Conservation (phyloP, 345 rosid genomes). For the Moricandia arvensis region DNA sequence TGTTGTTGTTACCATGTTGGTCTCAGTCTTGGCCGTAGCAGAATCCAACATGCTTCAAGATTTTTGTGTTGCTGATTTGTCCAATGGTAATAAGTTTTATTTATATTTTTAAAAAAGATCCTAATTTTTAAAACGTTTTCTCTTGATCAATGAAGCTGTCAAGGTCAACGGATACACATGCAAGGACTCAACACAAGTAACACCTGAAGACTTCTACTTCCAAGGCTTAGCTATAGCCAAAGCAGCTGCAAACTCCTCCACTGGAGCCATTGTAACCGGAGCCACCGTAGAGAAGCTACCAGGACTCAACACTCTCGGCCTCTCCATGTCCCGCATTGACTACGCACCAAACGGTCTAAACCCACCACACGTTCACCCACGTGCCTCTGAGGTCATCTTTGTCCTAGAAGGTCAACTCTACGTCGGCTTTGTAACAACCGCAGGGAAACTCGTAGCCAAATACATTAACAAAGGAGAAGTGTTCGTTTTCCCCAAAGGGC, state of each 20-base stretch:
- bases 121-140: neutral
- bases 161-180: conserved; percentile 40
- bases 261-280: conserved; percentile 34
- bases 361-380: conserved; percentile 45
- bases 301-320: conserved; percentile 41
- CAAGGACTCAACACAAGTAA: conserved; percentile 34
- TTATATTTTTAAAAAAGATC: neutral
- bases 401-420: conserved; percentile 55
- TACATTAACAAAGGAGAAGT: conserved; percentile 50
- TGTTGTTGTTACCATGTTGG: conserved; percentile 32
- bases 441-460: conserved; percentile 46
- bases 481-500: conserved; percentile 59
- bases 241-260: conserved; percentile 3
- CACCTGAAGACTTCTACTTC: conserved; percentile 35
- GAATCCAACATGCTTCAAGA: conserved; percentile 81
- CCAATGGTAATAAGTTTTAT: conserved; percentile 38
- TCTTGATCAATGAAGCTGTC: conserved; percentile 19
- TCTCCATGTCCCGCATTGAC: conserved; percentile 46
- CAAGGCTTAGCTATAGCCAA: conserved; percentile 23
- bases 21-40: conserved; percentile 35
- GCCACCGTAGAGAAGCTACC: conserved; percentile 39
- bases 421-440: conserved; percentile 59
- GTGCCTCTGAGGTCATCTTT: conserved; percentile 54
- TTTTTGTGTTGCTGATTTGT: conserved; percentile 79
- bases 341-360: conserved; percentile 57